A percentile compares a stretch with the other conserved stretches of the same genome.
Conservation (phyloP, 2,329 filamentous ascomycete species). For the Boeremia exigua region DNA sequence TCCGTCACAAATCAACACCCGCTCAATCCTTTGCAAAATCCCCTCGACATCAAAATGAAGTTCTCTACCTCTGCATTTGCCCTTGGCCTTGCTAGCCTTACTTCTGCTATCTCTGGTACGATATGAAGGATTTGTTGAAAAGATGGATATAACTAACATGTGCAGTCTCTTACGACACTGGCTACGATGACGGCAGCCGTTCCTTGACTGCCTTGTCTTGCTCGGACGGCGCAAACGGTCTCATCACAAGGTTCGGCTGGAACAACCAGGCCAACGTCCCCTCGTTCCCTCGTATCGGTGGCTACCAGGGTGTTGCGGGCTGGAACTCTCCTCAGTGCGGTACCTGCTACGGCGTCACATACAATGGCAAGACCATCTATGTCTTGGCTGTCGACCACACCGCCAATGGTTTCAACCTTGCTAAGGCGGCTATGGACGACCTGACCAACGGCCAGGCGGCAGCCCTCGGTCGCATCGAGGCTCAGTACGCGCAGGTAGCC, state of each 20-base stretch:
- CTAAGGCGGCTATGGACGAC: constrained; percentile 55
- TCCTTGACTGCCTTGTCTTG: constrained; percentile 66
- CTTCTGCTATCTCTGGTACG: constrained; percentile 44
- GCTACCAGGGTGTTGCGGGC: constrained; percentile 54
- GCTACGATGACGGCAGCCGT: constrained; percentile 68
- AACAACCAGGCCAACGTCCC: constrained; percentile 54
- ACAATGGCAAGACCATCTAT: constrained; percentile 55
- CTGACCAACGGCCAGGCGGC: constrained; percentile 56
- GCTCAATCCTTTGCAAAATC: not conserved
- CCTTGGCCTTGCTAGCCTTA: constrained; percentile 37
- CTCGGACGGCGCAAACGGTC: constrained; percentile 71
- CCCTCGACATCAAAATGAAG: constrained; percentile 39
- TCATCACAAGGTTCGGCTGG: constrained; percentile 68
- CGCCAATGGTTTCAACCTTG: constrained; percentile 58
- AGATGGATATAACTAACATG: constrained; percentile 4
- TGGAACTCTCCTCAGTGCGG: constrained; percentile 59
- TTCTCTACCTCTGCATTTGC: constrained; percentile 36
- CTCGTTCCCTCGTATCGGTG: constrained; percentile 58
- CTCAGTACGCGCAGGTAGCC: constrained; percentile 46
- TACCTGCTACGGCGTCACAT: constrained; percentile 59
- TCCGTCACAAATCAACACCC: not conserved
- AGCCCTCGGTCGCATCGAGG: constrained; percentile 54
- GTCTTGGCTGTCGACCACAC: constrained; percentile 58
- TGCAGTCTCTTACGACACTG: constrained; percentile 72
- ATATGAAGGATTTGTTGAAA: not conserved